phyloP scores from a whole-genome alignment of 2,329 filamentous ascomycete genomes.

The Talaromyces sp. region DNA sequence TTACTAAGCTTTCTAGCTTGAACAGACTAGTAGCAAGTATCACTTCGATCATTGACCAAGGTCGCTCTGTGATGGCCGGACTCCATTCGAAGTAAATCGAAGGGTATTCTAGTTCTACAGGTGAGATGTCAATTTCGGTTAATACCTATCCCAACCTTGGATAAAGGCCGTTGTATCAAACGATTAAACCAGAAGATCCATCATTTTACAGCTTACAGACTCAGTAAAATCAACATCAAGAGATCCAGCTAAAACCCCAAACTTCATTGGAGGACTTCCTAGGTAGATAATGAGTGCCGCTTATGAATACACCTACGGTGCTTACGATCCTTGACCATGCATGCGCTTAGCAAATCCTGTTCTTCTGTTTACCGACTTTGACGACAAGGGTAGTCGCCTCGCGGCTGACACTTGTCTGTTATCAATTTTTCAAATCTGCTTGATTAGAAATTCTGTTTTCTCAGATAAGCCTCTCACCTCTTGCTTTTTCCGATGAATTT shows the following conservation, averaged over 20 bases:
- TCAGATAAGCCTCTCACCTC: not conserved
- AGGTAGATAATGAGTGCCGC: not conserved
- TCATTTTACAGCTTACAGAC: not conserved
- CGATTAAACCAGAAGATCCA: not conserved
- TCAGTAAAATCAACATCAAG: not conserved
- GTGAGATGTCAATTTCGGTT: not conserved
- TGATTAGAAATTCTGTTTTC: too few species aligned
- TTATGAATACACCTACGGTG: not conserved
- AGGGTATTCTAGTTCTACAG: not conserved
- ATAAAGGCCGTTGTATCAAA: not conserved
- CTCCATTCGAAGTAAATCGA: not conserved
- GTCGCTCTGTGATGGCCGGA: not conserved
- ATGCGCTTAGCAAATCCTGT: conserved; percentile 7
- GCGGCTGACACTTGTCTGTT: not conserved
- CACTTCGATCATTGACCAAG: not conserved
- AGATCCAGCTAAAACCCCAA: not conserved
- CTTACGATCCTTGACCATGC: not conserved
- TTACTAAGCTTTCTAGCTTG: not conserved
- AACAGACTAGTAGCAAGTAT: not conserved
- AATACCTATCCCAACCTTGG: not conserved
- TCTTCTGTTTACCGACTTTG: not conserved
- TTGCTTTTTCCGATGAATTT: not conserved
- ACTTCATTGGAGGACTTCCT: not conserved
- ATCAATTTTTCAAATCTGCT: not conserved
- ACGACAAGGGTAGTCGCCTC: not conserved